phyloP scores from a whole-genome alignment of 306 rosid genomes.

The Benincasa hispida region DNA sequence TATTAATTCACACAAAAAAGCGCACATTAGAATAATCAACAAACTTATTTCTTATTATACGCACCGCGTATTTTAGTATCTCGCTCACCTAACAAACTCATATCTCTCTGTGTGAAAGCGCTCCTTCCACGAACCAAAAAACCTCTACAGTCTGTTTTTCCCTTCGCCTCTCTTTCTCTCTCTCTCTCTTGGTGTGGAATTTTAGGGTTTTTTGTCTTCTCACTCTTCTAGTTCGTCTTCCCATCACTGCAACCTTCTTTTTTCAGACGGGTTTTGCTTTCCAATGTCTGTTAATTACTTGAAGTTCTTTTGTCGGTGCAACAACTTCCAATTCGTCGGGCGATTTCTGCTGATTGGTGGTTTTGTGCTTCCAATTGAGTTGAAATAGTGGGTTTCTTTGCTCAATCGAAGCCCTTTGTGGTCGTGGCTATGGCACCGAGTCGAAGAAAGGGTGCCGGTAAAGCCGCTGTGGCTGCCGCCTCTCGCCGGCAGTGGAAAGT shows the following conservation, averaged over 20 bases:
- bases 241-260: background rate
- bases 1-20: background rate
- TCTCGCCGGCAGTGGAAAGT: constrained; percentile 85
- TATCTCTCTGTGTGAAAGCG: constrained; percentile 34
- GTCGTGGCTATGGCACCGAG: constrained; percentile 60
- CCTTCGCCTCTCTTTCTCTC: background rate
- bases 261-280: constrained; percentile 1
- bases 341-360: constrained; percentile 26
- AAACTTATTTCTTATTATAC: constrained; percentile 9
- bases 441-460: constrained; percentile 62
- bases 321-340: constrained; percentile 23
- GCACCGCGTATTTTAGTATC: constrained; percentile 27
- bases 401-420: constrained; percentile 22
- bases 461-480: constrained; percentile 74
- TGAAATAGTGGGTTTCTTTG: constrained; percentile 20
- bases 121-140: constrained; percentile 42
- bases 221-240: background rate
- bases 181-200: constrained; percentile 8
- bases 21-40: constrained; percentile 30
- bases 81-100: constrained; percentile 35
- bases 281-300: constrained; percentile 58
- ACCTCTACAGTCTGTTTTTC: constrained; percentile 7
- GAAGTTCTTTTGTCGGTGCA: constrained; percentile 23
- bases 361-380: constrained; percentile 16
- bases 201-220: constrained; percentile 34